Evolutionary conservation across 2,329 filamentous ascomycete species (phyloP).

Genomic region (Ophiostoma novo-ulmi): DNA sequence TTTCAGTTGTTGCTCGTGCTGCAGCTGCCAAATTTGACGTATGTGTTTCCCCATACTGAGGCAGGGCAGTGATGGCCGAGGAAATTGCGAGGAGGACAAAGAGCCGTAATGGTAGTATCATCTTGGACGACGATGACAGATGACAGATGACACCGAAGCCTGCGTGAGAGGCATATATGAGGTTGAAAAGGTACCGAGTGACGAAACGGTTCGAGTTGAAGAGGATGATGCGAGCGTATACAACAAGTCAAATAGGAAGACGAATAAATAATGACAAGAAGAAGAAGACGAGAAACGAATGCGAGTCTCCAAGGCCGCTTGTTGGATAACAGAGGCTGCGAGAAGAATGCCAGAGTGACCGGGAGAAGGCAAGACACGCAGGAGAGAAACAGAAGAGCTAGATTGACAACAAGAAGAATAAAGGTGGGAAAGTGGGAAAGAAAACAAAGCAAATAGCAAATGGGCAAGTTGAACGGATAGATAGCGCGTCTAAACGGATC

Average conservation of each 20-base stretch:
- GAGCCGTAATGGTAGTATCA: neutral
- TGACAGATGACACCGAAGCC: neutral
- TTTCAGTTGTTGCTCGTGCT: neutral
- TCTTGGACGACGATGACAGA: neutral
- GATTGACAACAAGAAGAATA: neutral
- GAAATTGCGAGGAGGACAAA: neutral
- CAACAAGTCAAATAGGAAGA: too few relatives aligned
- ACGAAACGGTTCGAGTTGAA: neutral
- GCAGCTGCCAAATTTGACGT: neutral
- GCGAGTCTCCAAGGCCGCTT: neutral
- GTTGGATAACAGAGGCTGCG: neutral
- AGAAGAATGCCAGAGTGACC: neutral
- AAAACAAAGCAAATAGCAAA: neutral
- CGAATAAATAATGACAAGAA: neutral
- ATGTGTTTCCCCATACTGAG: neutral
- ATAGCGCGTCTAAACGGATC: slow-evolving; percentile 2
- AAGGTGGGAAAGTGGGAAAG: neutral
- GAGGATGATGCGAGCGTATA: too few relatives aligned
- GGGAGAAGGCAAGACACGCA: neutral
- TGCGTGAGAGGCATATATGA: neutral
- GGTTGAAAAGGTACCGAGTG: neutral
- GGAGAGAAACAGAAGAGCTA: neutral
- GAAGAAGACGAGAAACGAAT: neutral
- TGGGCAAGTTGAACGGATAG: neutral
- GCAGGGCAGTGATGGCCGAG: neutral